A percentile compares a stretch with the other conserved stretches of the same genome.
phyloP scores from a whole-genome alignment of 768 basidiomycete species.

The Mycena vitilis region DNA sequence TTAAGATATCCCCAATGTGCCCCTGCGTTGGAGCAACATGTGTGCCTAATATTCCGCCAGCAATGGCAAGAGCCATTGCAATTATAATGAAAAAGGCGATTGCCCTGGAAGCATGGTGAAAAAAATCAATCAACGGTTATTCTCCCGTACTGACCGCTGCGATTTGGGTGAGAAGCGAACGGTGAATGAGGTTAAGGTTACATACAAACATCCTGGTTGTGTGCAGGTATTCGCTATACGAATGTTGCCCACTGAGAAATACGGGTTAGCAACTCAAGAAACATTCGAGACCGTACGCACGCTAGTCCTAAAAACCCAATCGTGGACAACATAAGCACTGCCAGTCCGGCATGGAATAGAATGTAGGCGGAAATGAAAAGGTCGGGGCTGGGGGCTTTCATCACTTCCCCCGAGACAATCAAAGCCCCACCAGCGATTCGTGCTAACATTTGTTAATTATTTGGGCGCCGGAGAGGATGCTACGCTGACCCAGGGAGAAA shows the following conservation, averaged over 20 bases:
- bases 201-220: slow-evolving; percentile 36
- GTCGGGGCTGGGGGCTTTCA: slow-evolving; percentile 48
- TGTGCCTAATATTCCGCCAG: slow-evolving; percentile 60
- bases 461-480: neutral
- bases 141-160: slow-evolving; percentile 23
- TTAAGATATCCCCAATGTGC: slow-evolving; percentile 51
- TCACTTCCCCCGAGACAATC: slow-evolving; percentile 64
- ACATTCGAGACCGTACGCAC: slow-evolving; percentile 45
- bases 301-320: slow-evolving; percentile 64
- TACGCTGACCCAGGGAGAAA: slow-evolving; percentile 65
- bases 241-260: slow-evolving; percentile 58
- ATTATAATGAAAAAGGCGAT: slow-evolving; percentile 39
- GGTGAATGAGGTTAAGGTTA: neutral
- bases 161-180: slow-evolving; percentile 1
- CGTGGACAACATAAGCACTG: slow-evolving; percentile 54
- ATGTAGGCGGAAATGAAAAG: slow-evolving; percentile 67
- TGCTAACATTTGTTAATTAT: slow-evolving; percentile 48
- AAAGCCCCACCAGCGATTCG: slow-evolving; percentile 69
- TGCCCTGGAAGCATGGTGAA: slow-evolving; percentile 41
- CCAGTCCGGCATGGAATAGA: slow-evolving; percentile 57
- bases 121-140: neutral
- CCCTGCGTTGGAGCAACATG: slow-evolving; percentile 47
- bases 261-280: slow-evolving; percentile 36
- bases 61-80: slow-evolving; percentile 56
- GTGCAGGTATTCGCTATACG: slow-evolving; percentile 58